phyloP scores from a whole-genome alignment of 129 eudicot species.

The Flaveria bidentis region DNA sequence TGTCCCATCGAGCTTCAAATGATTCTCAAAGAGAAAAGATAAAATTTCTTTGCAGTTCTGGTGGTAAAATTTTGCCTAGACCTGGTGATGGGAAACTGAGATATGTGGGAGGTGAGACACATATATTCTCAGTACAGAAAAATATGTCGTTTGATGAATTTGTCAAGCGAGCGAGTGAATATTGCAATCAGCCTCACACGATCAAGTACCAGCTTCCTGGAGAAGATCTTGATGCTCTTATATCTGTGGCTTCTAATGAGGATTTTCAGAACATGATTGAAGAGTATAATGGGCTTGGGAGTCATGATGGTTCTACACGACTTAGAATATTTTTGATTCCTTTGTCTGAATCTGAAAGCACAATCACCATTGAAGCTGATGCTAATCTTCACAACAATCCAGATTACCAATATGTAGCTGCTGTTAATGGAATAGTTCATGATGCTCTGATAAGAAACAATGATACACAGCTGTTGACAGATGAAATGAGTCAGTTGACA shows the following conservation, averaged over 20 bases:
- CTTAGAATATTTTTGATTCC: constrained; percentile 80
- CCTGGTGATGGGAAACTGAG: constrained; percentile 88
- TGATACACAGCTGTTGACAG: constrained; percentile 28
- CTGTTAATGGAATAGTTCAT: constrained; percentile 69
- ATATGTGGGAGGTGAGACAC: constrained; percentile 94
- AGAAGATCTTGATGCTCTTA: constrained; percentile 92
- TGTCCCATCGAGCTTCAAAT: constrained; percentile 36
- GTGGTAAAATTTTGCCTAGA: constrained; percentile 78
- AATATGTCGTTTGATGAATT: constrained; percentile 64
- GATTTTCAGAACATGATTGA: constrained; percentile 95
- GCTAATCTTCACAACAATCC: constrained; percentile 43
- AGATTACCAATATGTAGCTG: constrained; percentile 80
- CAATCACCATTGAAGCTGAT: constrained; percentile 35
- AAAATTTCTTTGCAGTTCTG: constrained; percentile 85
- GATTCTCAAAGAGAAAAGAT: constrained; percentile 66
- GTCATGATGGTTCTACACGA: constrained; percentile 59
- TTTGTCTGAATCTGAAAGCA: constrained; percentile 52
- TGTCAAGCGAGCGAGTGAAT: constrained; percentile 47
- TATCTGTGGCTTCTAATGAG: constrained; percentile 85
- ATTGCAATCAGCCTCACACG: constrained; percentile 70
- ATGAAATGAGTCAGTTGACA: constrained; percentile 33
- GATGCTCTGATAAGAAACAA: constrained; percentile 32
- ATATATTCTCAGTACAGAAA: constrained; percentile 64
- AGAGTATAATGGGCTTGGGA: constrained; percentile 64
- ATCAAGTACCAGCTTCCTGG: constrained; percentile 93